These are phyloP conservation scores for Eucommia ulmoides DNA, from an alignment of 257 asterid genomes.

Conservation along the genomic window DNA sequence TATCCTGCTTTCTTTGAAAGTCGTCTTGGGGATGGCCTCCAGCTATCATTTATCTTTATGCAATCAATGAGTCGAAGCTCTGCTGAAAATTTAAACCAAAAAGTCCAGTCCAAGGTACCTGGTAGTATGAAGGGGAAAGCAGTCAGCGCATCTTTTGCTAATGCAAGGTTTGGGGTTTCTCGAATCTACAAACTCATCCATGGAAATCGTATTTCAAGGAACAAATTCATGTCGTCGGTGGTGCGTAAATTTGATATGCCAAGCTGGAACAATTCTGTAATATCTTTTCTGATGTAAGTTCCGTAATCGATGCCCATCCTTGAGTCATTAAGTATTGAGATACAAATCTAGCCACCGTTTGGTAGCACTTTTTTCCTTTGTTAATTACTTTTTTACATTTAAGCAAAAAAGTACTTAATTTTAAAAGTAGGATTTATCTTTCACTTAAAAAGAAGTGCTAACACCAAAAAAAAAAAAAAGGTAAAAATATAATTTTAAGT, in stretches of 20 bases:
- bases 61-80: slow-evolving; percentile 50
- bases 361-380: too few species aligned
- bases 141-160: slow-evolving; percentile 37
- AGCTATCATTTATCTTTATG: slow-evolving; percentile 74
- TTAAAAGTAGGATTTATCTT: too few species aligned
- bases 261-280: slow-evolving; percentile 39
- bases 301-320: slow-evolving; percentile 5
- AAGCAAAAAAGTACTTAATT: too few species aligned
- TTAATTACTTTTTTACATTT: too few species aligned
- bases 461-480: too few species aligned
- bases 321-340: too few species aligned
- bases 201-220: slow-evolving; percentile 77
- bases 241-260: slow-evolving; percentile 85
- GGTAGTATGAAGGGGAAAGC: slow-evolving; percentile 48
- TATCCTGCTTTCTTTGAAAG: slow-evolving; percentile 93
- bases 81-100: slow-evolving; percentile 23
- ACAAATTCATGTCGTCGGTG: slow-evolving; percentile 88
- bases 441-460: too few species aligned
- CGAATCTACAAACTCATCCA: slow-evolving; percentile 96
- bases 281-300: slow-evolving; percentile 71
- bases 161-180: slow-evolving; percentile 81
- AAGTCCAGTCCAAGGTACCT: slow-evolving; percentile 33
- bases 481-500: too few species aligned
- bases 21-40: slow-evolving; percentile 98
- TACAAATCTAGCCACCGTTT: too few species aligned